Evolutionary conservation across 176 grass and related monocot species (phyloP), one percentile per base, ranked within the genome.

Genomic region (Paspalum notatum): DNA sequence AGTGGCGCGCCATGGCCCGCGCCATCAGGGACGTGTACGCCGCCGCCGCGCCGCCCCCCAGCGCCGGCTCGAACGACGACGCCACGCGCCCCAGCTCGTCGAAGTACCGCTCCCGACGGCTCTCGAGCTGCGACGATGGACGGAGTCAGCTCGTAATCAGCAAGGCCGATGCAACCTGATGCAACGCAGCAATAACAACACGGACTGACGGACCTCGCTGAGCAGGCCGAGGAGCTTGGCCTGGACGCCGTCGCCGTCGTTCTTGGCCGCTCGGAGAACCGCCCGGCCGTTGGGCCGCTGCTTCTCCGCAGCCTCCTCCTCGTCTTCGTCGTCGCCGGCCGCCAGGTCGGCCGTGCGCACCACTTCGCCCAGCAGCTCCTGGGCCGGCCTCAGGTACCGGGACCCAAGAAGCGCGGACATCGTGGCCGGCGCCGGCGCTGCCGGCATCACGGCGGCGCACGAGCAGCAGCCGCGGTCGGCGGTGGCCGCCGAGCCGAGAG

Each of bases 1-100:
- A 98, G 82, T 95, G 96, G 51, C 79, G 90, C 44, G 91, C 85
- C 96, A 98, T 98, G 75, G 96, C 88, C 88, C 89, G 92, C 14
- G 91, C 83, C 72, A 94, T 95, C 78, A 98, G 88, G 2, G 84
- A 80, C 73, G 92, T 91, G 84, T 98, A 98, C 12, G 66, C 88
- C 39, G 88, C 72, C 63, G 90, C 89, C 39, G 88, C 82, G 68
- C 66, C 92, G 12, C 48, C 68, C 3, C 92, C 96, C 41, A 92
- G 82, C 63, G 80, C 80, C 52, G 86, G 76, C 74, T 95, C 96
- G 49, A 98, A 98, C 40, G 90, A 80, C 71, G 92, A 58, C 65
- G 88, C 53, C 74, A 93, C 92, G 63, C 86, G 86, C 42, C 61
- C 73, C 76, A 98, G 90, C 65, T 94, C 88, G 38, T 80, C 67